Base-by-base conservation (phyloP, 805 yeast species). In the Saccharomyces eubayanus region DNA sequence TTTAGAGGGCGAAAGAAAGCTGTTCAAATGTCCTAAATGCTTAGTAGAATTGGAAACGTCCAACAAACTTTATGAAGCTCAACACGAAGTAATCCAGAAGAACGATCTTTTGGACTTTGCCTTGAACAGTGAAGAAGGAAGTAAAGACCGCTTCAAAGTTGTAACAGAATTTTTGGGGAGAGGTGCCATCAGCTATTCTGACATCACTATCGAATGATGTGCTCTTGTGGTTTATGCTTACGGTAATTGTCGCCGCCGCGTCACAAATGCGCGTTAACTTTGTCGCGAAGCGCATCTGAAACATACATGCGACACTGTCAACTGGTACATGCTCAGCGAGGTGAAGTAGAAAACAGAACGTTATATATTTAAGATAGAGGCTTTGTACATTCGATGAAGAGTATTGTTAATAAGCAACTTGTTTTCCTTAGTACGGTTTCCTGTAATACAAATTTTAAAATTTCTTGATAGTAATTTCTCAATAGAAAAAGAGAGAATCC, bases 111-210 rank as follows among this genome's bases (percentile, higher is more conserved):
- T 94, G 62, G 73, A 79, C 51, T 73, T 77, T 31, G 76, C 84
- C 5, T 68, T 94, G 54, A 62, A 72, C 27, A 81, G 76, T 45
- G 62, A 73, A n/a, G 71, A 67, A 2, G 72, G 72, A 1, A 70
- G 77, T 43, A 77, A 70, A 4, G 88, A 86, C 59, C 78, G 87
- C 58, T 85, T 91, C 67, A 85, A 82, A 63, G 84, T 84, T 2
- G 79, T 92, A 51, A 79, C 85, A 55, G 95, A 89, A 53, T 91
- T 85, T 66, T 79, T 91, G 47, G 96, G 97, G 1, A 79, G 90
- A 54, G 99, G 99, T 1, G 92, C 86, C 0, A 79, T 91, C 81
- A 89, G 84, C 49, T 68, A 69, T 55, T 41, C 60, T 6, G 58
- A 55, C 31, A 50, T 51, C 43, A 36, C 43, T 16, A 36, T 48